phyloP scores from a whole-genome alignment of 2,329 filamentous ascomycete species.

The Dactylellina parvicollis region DNA sequence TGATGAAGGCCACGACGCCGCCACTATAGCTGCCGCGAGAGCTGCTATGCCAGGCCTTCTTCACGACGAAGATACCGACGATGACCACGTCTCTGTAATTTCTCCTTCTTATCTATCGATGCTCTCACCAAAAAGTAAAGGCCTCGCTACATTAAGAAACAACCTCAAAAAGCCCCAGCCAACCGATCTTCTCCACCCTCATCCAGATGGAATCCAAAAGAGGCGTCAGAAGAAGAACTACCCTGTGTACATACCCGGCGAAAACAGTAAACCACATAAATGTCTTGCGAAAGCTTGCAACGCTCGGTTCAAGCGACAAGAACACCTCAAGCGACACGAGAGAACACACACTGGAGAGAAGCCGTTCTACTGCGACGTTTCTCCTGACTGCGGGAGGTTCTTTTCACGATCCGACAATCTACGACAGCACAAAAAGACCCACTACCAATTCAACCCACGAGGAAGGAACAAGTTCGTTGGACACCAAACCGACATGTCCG shows the following conservation, averaged over 20 bases:
- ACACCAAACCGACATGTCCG: constrained; percentile 17
- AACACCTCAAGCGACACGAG: constrained; percentile 57
- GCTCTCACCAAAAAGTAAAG: constrained; percentile 40
- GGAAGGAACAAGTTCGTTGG: constrained; percentile 52
- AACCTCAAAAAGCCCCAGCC: constrained; percentile 25
- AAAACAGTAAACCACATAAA: constrained; percentile 53
- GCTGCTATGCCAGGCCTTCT: constrained; percentile 51
- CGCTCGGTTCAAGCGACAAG: constrained; percentile 56
- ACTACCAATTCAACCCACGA: constrained; percentile 55
- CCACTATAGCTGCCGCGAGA: constrained; percentile 46
- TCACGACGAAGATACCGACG: constrained; percentile 45
- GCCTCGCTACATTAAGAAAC: constrained; percentile 23
- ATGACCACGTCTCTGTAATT: constrained; percentile 25
- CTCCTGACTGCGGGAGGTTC: constrained; percentile 53
- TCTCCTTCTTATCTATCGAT: constrained; percentile 48
- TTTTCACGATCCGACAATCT: constrained; percentile 58
- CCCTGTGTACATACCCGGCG: constrained; percentile 31
- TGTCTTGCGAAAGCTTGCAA: constrained; percentile 53
- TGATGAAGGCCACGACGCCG: constrained; percentile 48
- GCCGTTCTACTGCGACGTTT: constrained; percentile 54
- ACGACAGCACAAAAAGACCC: constrained; percentile 55
- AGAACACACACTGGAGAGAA: constrained; percentile 57
- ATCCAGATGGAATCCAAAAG: constrained; percentile 30
- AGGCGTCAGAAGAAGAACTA: constrained; percentile 37
- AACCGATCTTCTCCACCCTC: constrained; percentile 12